A percentile compares a stretch with the other conserved stretches of the same genome.
These are phyloP conservation scores for Penicillium sp. DNA, from an alignment of 2,329 filamentous ascomycete species.

Conservation along the genomic window DNA sequence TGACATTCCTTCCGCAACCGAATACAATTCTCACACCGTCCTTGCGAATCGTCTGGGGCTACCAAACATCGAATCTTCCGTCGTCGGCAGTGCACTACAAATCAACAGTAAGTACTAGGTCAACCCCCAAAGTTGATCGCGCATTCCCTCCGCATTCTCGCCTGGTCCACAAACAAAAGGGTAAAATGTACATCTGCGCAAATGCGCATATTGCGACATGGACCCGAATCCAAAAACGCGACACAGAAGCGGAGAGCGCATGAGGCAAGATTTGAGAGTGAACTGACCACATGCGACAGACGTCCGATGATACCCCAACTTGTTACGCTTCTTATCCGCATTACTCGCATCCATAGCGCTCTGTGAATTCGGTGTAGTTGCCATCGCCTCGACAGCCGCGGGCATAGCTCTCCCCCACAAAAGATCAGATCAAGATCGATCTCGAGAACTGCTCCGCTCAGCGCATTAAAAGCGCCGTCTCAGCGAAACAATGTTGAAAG, in stretches of 20 bases:
- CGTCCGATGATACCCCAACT: constrained; percentile 91
- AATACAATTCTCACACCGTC: constrained; percentile 88
- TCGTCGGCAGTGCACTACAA: constrained; percentile 79
- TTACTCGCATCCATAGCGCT: constrained; percentile 38
- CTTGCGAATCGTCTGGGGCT: constrained; percentile 68
- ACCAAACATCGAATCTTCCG: constrained; percentile 91
- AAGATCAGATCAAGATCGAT: constrained; percentile 2
- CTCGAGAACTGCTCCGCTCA: constrained; percentile 16
- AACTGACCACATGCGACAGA: constrained; percentile 92
- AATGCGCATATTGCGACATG: not conserved
- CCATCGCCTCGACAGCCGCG: constrained; percentile 35
- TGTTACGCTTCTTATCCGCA: constrained; percentile 76
- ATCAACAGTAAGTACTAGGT: constrained; percentile 19
- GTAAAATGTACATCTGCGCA: not conserved
- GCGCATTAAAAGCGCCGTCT: constrained; percentile 29
- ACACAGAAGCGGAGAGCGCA: not conserved
- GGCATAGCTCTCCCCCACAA: constrained; percentile 38
- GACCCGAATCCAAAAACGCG: not conserved
- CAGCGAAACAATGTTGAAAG: not conserved
- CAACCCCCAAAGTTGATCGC: not conserved
- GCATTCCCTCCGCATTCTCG: not conserved
- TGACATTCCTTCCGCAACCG: constrained; percentile 91
- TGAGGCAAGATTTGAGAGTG: not conserved
- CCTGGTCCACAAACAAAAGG: not conserved
- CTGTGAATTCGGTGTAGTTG: constrained; percentile 34